Base-by-base conservation (phyloP, 2,329 filamentous ascomycete species). In the Diaporthe citriasiana region DNA sequence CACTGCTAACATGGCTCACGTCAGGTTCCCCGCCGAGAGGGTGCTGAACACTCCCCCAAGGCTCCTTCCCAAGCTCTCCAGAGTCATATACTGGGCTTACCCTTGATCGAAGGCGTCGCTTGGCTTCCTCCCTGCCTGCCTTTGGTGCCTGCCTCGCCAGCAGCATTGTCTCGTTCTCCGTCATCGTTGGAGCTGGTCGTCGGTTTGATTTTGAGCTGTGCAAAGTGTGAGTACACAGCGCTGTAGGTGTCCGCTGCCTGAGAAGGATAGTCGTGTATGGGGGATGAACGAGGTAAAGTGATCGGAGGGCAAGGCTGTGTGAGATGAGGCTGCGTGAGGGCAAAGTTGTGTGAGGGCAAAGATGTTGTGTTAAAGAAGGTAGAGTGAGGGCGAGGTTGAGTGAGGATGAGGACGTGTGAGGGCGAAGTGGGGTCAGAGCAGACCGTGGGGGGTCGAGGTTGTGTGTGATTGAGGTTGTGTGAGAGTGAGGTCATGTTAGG, bases 51-150 rank as follows among this genome's bases (percentile, higher is more conserved):
- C 25, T 12, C 1, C 9, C 59, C 40, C 25, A 27, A 57, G 55
- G 40, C 59, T 63, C 25, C 59, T 63, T 63, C 59, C 59, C 59
- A 27, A 35, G 55, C 30, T 12, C n/a, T 13, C 55, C 55, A 57
- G 55, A 57, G 55, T 38, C 9, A 33, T 38, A 12, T n/a, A 33
- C 55, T 57, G 55, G 55, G 55, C 27, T 27, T 55, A 33, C 35
- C 56, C 22, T 7, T 10, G 5, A 22, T 22, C n/a, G 27, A 59
- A 35, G n/a, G 35, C 56, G 35, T 8, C 25, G 27, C 6, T 6
- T 17, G 60, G 60, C 60, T 65, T 65, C 60, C 60, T 65, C 60
- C 60, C 60, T 65, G 60, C 60, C 60, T 65, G 42, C n/a, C 42
- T 42, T 50, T 12, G 45, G 45, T 22, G 45, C 22, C 45, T 50